phyloP scores from a whole-genome alignment of 768 basidiomycete species.

The Russula sp. region DNA sequence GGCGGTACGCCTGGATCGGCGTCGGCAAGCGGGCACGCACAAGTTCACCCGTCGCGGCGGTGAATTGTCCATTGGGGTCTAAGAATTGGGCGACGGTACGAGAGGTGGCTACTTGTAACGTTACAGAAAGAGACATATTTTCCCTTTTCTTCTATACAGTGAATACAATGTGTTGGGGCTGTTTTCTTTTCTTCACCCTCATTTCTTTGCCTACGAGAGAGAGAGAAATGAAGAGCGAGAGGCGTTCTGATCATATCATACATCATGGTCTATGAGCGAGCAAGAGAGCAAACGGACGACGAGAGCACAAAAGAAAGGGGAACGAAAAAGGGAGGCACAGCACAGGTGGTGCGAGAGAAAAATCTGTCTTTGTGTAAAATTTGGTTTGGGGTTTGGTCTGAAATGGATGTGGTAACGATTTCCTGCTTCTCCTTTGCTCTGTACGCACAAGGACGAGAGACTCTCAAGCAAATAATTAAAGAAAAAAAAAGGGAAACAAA shows the following conservation, averaged over 20 bases:
- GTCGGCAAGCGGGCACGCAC: neutral
- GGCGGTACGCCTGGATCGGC: neutral
- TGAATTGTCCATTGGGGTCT: neutral
- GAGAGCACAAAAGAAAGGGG: neutral
- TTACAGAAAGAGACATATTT: too few relatives aligned
- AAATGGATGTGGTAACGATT: neutral
- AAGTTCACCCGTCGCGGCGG: neutral
- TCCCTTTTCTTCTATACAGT: neutral
- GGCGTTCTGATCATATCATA: conserved; percentile 13
- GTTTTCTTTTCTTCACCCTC: neutral
- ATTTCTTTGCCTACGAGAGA: neutral
- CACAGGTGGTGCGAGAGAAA: neutral
- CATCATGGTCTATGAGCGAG: conserved; percentile 15
- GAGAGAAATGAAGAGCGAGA: neutral
- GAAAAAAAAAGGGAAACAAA: neutral
- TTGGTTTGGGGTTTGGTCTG: neutral
- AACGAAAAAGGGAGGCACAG: neutral
- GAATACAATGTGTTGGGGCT: neutral
- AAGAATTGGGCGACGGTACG: too few relatives aligned
- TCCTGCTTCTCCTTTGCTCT: conserved; percentile 10
- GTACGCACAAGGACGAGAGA: neutral
- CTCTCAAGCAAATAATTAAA: conserved; percentile 1
- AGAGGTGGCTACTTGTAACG: too few relatives aligned
- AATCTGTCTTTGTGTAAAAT: neutral
- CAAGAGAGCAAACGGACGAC: conserved; percentile 11